Evolutionary conservation across 768 basidiomycete species (phyloP), one percentile per base, ranked within the genome.

Genomic region (Tricholoma bakamatsutake): DNA sequence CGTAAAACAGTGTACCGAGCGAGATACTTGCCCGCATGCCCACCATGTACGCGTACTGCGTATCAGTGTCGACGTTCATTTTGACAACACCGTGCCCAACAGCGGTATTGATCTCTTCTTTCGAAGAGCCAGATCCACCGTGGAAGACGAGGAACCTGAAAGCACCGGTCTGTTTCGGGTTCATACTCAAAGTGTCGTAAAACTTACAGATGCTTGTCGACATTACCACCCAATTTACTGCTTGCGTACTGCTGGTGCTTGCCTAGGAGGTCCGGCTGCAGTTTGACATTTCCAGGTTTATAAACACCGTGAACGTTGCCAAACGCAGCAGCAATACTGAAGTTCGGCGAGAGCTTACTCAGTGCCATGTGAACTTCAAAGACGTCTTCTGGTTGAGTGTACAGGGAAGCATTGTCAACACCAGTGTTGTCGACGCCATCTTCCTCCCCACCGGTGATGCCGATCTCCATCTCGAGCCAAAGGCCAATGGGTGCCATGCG

Each of bases 401-500:
- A 99, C 66, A 98, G 79, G 57, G 82, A 81, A 46, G 86, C 77
- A 75, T 98, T 99, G 77, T 99, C 97, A 59, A 93, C 93, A 40
- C 79, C 84, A 46, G 93, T 88, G 81, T 99, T 99, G 76, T 99
- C 96, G 49, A 99, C 97, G 69, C 97, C 96, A 67, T 98, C 97
- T 72, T 99, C 97, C 73, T 99, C 97, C 65, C 97, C 97, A 67
- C 97, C 97, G 50, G 97, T 99, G 74, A 99, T 98, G 67, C 97
- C 97, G 70, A 99, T 99, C 76, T 99, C 97, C 97, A 99, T 99
- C 82, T 99, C 97, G 71, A 99, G 92, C 93, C 93, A 99, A 58
- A 92, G 75, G 51, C 90, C 88, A 67, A 98, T 72, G 59, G 87
- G 84, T 2, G 90, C 89, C 93, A 98, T 90, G 68, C 92, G 91